Base-by-base conservation (phyloP, 352 stramenopile species). In the Pilasporangium apinafurcum region DNA sequence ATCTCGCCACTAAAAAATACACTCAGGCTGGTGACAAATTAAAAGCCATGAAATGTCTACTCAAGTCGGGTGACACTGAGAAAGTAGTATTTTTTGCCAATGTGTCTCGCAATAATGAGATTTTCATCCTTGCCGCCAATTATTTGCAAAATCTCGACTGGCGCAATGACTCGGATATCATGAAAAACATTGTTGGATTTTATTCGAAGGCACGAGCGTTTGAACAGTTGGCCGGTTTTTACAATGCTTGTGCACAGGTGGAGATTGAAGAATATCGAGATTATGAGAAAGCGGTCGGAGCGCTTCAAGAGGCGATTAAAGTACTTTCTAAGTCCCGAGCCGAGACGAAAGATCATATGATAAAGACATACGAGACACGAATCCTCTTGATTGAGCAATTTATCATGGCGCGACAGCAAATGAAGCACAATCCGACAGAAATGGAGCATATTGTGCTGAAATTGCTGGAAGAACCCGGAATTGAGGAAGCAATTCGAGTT, bases 91-190 rank as follows among this genome's bases (percentile, higher is more conserved):
- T 96, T 59, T 98, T 97, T 49, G 90, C 94, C 28, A 96, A 89
- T 44, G 75, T 96, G 7, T 95, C 76, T 8, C 70, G 91, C 34
- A 94, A 92, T 59, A 80, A 78, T 34, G 92, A 98, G 46, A 97
- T 98, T 38, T 98, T 96, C 63, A 70, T 97, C 14, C 71, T 98
- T 12, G 93, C 90, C 0, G 94, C 88, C 9, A 98, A 98, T 54
- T 98, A 98, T 50, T 53, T 98, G 28, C 92, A 98, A 56, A 96
- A 88, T 54, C 67, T 98, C 32, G 76, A 98, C 62, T 98, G 92
- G 92, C 81, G 83, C 37, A 87, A 86, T 35, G 82, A 96, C 36
- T 31, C 59, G 12, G 81, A 97, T 20, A 74, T 97, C 30, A 79
- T 97, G 45, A 97, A 98, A 53, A 83, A 87, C 27, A 97, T 98